Conservation (phyloP, 495 filamentous ascomycete species). For the Polyplosphaeria fusca region DNA sequence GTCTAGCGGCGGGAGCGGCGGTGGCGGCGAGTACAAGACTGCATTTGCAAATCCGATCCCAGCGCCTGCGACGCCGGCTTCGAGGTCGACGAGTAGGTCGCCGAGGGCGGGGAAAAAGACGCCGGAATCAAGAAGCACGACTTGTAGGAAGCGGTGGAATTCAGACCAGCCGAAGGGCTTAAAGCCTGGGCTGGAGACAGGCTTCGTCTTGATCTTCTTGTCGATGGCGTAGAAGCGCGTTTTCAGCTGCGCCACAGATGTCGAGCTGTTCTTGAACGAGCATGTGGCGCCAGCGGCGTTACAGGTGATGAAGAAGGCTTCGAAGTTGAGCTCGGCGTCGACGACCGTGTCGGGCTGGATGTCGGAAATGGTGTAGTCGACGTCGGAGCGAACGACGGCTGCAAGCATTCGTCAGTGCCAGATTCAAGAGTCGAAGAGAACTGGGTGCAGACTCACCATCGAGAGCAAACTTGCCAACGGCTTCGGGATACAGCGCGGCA, state of each 20-base stretch:
- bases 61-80: neutral
- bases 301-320: slow-evolving; percentile 6
- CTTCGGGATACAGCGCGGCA: slow-evolving; percentile 4
- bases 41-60: neutral
- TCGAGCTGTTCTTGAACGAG: slow-evolving; percentile 1
- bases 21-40: neutral
- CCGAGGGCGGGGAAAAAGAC: neutral
- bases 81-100: neutral
- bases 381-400: slow-evolving; percentile 3
- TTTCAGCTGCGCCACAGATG: neutral
- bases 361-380: neutral
- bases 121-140: neutral
- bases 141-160: neutral
- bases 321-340: neutral
- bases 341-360: slow-evolving; percentile 1
- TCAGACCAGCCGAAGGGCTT: neutral
- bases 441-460: neutral
- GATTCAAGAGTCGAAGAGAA: too few species aligned
- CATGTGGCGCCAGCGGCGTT: neutral
- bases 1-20: slow-evolving; percentile 1
- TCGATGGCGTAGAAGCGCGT: neutral
- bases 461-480: slow-evolving; percentile 3
- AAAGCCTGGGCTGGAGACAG: neutral
- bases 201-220: neutral
- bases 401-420: too few species aligned